Base-by-base conservation (phyloP, 371 early-diverging fungal species). In the Lichtheimia corymbifera region DNA sequence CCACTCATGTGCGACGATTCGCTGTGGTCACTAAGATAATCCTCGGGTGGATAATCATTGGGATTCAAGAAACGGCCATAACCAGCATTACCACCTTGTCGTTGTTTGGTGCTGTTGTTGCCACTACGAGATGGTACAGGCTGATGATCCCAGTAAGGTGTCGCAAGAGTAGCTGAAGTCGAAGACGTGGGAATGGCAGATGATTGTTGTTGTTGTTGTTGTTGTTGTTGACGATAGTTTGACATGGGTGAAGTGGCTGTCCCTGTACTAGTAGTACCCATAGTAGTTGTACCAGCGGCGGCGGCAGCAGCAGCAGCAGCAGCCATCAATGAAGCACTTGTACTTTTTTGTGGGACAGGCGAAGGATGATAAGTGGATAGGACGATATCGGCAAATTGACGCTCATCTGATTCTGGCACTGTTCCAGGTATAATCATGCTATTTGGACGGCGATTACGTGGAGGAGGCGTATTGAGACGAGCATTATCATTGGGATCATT, bases 21-120 rank as follows among this genome's bases (percentile, higher is more conserved):
- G 45, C 88, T 87, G 54, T 84, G 85, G 62, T 84, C 88, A 60
- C 84, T 88, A 27, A 74, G 50, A 62, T 83, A 83, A 40, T 79
- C 84, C 15, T 79, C 68, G 17, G 50, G 55, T 5, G 63, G 17
- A 20, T 53, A 24, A 45, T 78, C 79, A 53, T 70, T 70, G 7
- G 75, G 74, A 27, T 72, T 72, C 55, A 77, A 62, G 62, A 66
- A 77, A 30, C 68, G 72, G 13, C 78, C 78, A 60, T 63, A 77
- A 4, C 15, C 17, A 47, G 17, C 47, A 60, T 63, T 74, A 13
- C 22, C 17, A 47, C 30, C 47, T 47, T 47, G 47, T 43, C 27
- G 62, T n/a, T 14, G 18, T 18, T 24, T 17, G 4, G 43, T 35
- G 2, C 35, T 35, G 18, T 40, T 59, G 35, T 40, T 41, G 22